Conservation (phyloP, 345 rosid genomes). For the Corchorus olitorius region DNA sequence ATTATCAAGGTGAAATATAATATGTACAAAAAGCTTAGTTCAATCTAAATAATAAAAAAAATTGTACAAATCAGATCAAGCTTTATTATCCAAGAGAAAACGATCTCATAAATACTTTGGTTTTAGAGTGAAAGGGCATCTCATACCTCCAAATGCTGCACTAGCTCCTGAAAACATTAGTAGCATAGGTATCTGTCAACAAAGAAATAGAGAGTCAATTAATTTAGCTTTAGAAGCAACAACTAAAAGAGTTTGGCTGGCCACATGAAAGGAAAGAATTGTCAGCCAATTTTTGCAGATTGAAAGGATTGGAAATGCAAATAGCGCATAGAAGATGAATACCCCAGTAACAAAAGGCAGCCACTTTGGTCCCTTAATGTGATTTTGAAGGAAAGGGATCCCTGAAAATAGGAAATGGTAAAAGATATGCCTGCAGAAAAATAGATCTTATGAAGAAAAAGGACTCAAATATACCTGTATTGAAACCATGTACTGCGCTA, state of each 20-base stretch:
- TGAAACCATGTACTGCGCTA: conserved; percentile 81
- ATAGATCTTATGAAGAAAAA: background rate
- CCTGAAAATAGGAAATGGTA: conserved; percentile 48
- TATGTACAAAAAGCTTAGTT: too few relatives aligned
- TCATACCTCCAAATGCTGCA: conserved; percentile 91
- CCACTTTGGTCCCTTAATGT: conserved; percentile 83
- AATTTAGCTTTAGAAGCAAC: conserved; percentile 9
- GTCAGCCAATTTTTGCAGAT: background rate
- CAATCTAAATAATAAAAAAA: background rate
- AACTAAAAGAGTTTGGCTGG: background rate
- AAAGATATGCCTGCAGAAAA: conserved; percentile 7
- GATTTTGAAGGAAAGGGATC: conserved; percentile 72
- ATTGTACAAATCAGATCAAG: background rate
- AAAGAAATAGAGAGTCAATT: conserved; percentile 16
- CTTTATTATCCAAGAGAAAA: background rate
- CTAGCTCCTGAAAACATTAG: conserved; percentile 71
- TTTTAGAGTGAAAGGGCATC: conserved; percentile 13
- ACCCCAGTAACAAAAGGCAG: conserved; percentile 82
- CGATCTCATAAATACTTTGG: background rate
- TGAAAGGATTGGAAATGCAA: background rate
- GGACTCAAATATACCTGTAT: conserved; percentile 54
- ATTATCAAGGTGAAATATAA: too few relatives aligned
- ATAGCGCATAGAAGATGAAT: conserved; percentile 18
- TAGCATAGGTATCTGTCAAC: conserved; percentile 71
- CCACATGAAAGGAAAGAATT: background rate